phyloP scores from a whole-genome alignment of 2,329 filamentous ascomycete species.

The Annulohypoxylon truncatum region DNA sequence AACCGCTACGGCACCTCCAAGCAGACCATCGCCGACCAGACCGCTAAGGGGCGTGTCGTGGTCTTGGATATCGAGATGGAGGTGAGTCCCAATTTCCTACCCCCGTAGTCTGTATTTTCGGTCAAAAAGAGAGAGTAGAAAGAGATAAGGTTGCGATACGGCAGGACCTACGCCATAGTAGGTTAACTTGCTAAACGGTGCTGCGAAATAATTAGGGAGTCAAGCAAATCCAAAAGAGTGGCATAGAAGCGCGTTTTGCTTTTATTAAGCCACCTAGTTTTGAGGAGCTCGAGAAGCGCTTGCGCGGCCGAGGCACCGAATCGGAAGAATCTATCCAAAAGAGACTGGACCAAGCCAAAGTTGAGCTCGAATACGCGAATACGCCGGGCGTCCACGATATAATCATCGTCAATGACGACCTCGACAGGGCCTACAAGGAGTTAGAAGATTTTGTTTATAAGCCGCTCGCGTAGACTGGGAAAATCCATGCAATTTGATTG shows the following conservation, averaged over 20 bases:
- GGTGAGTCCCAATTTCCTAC: constrained; percentile 56
- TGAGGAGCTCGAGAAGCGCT: constrained; percentile 77
- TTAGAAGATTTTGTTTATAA: constrained; percentile 63
- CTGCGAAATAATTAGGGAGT: constrained; percentile 68
- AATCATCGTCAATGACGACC: constrained; percentile 72
- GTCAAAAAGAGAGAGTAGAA: not conserved
- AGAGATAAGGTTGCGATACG: not conserved
- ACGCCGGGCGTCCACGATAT: constrained; percentile 74
- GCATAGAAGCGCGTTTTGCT: constrained; percentile 80
- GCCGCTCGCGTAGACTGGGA: constrained; percentile 28
- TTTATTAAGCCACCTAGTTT: constrained; percentile 86
- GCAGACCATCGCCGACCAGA: constrained; percentile 80
- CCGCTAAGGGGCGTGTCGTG: constrained; percentile 76
- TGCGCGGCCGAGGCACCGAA: constrained; percentile 83
- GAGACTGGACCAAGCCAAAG: constrained; percentile 75
- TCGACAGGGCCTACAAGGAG: constrained; percentile 64
- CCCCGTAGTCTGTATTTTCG: not conserved
- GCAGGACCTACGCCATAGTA: not conserved
- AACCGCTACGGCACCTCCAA: constrained; percentile 91
- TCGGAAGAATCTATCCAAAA: constrained; percentile 76
- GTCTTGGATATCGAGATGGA: constrained; percentile 98
- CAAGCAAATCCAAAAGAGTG: constrained; percentile 87
- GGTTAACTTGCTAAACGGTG: constrained; percentile 11
- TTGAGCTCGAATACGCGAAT: constrained; percentile 79
- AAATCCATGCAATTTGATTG: not conserved